Evolutionary conservation across 2,329 filamentous ascomycete genomes (phyloP), one percentile per base, ranked within the genome.

Genomic region (Thermothelomyces thermophilus): DNA sequence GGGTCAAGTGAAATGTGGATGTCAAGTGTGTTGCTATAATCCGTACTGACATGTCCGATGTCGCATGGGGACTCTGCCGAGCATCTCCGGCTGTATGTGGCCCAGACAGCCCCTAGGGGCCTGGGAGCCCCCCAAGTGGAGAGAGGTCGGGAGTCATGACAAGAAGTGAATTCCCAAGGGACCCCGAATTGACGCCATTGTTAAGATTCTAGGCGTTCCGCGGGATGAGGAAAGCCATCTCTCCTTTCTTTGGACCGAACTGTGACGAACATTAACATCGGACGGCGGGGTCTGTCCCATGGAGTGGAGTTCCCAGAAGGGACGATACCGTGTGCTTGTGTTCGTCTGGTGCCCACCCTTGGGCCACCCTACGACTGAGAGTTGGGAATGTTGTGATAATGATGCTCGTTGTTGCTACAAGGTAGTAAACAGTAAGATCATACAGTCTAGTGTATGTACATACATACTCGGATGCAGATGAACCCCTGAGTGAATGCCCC

Each of bases 391-490:
- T 8, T n/a, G 16, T 26, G 26, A 22, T 19, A 4, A 33, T 10
- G 26, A 47, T 31, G 36, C 35, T n/a, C 28, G 28, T 46, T 34
- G 42, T 37, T 46, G 36, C 10, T 41, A 41, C 48, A 36, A 13
- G 3, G 5, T 41, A n/a, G 28, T 36, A 50, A n/a, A n/a, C n/a
- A n/a, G n/a, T n/a, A n/a, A n/a, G 17, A 28, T 34, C 14, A 50
- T 50, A 50, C 42, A 50, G 37, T 41, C 33, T 50, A 41, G 13
- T n/a, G n/a, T n/a, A n/a, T n/a, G n/a, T n/a, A n/a, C n/a, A n/a
- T n/a, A n/a, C n/a, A 26, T 5, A 26, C 24, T 9, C 3, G n/a
- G 43, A 50, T 50, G 41, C 41, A 42, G 33, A 24, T 36, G n/a
- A 33, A 33, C 19, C 17, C 35, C 7, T 41, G 26, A 34, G 17